Base-by-base conservation (phyloP, 345 rosid genomes). In the Cardiospermum halicacabum region DNA sequence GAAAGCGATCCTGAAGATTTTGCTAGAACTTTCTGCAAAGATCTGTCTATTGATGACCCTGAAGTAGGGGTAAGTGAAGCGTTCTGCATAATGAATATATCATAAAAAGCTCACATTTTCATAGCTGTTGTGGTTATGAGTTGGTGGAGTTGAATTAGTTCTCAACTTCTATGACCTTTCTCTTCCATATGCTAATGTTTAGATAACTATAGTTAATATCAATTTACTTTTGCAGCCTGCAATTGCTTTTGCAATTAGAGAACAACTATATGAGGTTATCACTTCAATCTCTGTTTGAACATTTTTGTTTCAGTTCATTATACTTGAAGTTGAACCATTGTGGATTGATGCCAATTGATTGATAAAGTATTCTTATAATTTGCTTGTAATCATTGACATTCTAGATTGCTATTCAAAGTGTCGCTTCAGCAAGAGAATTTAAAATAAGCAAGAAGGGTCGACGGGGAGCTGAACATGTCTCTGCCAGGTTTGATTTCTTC, bases 1-100 rank as follows among this genome's bases (percentile, higher is more conserved):
- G 92, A 91, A 42, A 91, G 95, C 78, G 95, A 91, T 69, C 99
- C 96, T 58, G 97, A 94, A 79, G 92, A 84, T 61, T 91, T 94
- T 58, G 95, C 96, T 59, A 79, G 83, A 75, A 87, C 91, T 69
- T 86, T 94, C 71, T 89, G 97, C 74, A 78, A 73, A 68, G 97
- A 91, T 82, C 69, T 94, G 84, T 87, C 72, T 56, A 82, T 94
- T 73, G 78, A 79, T 70, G 99, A 91, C 79, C 99, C 96, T 66
- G 92, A 94, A 87, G 95, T 87, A 71, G 96, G 91, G 48, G 99
- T 94, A 80, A 87, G 85, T 62, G 68, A 67, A 67, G 84, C 24
- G 5, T 47, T 51, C 47, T 28, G 42, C 11, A 36, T 11, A 15
- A 25, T 53, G 28, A 28, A 26, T n/a, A n/a, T n/a, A n/a, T n/a